A percentile compares a stretch with the other conserved stretches of the same genome.
Evolutionary conservation across 2,329 filamentous ascomycete genomes (phyloP).

Genomic region (Ophiostoma australiae): DNA sequence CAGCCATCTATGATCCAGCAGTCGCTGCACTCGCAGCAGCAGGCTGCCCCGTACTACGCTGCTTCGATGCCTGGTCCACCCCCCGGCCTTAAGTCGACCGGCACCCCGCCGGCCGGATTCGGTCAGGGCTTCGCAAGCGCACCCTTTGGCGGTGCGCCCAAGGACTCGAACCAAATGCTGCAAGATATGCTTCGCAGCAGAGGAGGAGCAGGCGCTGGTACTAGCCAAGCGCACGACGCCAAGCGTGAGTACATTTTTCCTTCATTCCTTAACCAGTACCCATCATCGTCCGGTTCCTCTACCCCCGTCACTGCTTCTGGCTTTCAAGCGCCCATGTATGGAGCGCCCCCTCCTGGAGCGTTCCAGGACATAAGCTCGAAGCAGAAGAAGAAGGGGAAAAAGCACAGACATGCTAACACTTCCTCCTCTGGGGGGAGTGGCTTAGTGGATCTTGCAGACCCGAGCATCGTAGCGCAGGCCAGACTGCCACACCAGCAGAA

Average conservation of each 20-base stretch:
- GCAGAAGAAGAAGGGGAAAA: constrained; percentile 99
- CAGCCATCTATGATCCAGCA: constrained; percentile 82
- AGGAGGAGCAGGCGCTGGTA: constrained; percentile 53
- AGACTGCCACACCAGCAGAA: constrained; percentile 84
- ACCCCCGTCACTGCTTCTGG: constrained; percentile 84
- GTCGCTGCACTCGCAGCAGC: constrained; percentile 53
- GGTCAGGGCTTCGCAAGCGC: constrained; percentile 74
- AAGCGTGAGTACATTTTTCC: constrained; percentile 95
- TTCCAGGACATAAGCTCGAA: constrained; percentile 91
- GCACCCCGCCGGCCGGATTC: constrained; percentile 92
- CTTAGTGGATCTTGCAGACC: constrained; percentile 99
- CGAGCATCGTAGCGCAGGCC: constrained; percentile 90
- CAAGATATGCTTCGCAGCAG: constrained; percentile 70
- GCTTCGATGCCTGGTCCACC: constrained; percentile 87
- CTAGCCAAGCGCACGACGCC: constrained; percentile 70
- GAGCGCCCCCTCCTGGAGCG: constrained; percentile 73
- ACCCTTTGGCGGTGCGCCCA: constrained; percentile 62
- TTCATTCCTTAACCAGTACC: constrained; percentile 86
- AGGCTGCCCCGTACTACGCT: constrained; percentile 69
- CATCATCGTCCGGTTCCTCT: constrained; percentile 66
- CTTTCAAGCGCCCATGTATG: constrained; percentile 88
- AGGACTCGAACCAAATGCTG: constrained; percentile 72
- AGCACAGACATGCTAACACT: constrained; percentile 99
- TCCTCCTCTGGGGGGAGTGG: constrained; percentile 99
- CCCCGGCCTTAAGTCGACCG: constrained; percentile 89